Evolutionary conservation across 352 stramenopile genomes (phyloP), one percentile per base, ranked within the genome.

Genomic region (Thraustotheca clavata): DNA sequence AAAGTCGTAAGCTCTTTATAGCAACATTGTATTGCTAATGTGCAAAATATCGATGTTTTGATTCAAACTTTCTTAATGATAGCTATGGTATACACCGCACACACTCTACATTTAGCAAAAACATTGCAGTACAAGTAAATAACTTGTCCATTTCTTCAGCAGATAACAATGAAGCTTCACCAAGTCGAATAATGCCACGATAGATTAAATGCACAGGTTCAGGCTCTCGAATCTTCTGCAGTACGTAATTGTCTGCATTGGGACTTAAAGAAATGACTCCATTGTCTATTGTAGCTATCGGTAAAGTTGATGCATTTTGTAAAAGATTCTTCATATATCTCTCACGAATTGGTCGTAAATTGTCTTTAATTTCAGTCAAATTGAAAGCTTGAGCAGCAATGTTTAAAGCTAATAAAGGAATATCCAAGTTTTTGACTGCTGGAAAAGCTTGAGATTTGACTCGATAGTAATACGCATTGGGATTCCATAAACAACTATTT

Each of bases 211-310:
- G 57, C 12, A 65, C 31, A 14, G 39, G 39, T 35, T 65, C 38
- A 22, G 57, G 57, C 22, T 65, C 57, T 33, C 57, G 52, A 32
- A 65, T 65, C 38, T 11, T 22, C 29, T 65, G 35, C 11, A 65
- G 24, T 31, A 52, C 12, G 41, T 57, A 29, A 22, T 43, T 18
- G 5, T 33, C 26, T 8, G 12, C 14, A 14, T 65, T 27, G 1
- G 38, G 16, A 1, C 36, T 20, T 1, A 35, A 33, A 16, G 43
- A 32, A 4, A 65, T 32, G 41, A 65, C 36, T n/a, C 57, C 57
- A 33, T 54, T 8, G 26, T 46, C 57, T 46, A 65, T 65, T 40
- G 27, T 43, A 8, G 57, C 22, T 3, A 65, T 14, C 4, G 57
- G 38, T 33, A 22, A n/a, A 16, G 43, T 52, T 18, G 43, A 26